phyloP scores from a whole-genome alignment of 2,329 filamentous ascomycete species.

The Ascochyta koolunga region DNA sequence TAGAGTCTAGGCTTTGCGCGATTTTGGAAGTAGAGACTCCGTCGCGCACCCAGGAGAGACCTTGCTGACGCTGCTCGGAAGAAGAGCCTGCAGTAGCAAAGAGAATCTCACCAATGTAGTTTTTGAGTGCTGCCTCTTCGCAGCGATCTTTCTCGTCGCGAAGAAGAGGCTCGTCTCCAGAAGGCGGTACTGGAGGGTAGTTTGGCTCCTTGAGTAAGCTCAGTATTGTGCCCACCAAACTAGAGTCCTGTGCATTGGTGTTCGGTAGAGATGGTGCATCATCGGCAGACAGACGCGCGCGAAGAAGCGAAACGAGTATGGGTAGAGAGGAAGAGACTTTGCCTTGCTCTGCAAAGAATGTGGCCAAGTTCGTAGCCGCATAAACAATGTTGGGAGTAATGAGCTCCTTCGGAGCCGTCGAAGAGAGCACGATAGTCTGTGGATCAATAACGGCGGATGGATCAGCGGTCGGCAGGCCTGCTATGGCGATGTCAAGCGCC shows the following conservation, averaged over 20 bases:
- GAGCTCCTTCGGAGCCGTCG: slow-evolving; percentile 54
- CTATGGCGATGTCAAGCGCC: slow-evolving; percentile 75
- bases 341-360: slow-evolving; percentile 74
- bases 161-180: slow-evolving; percentile 71
- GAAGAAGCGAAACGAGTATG: slow-evolving; percentile 82
- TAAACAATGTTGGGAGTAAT: slow-evolving; percentile 77
- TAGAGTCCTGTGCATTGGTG: slow-evolving; percentile 30
- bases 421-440: slow-evolving; percentile 65
- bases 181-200: slow-evolving; percentile 73
- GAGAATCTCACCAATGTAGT: slow-evolving; percentile 93
- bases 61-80: slow-evolving; percentile 58
- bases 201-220: slow-evolving; percentile 55
- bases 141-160: slow-evolving; percentile 72
- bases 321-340: slow-evolving; percentile 75
- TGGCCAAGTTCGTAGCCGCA: slow-evolving; percentile 77
- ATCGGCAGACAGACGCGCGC: slow-evolving; percentile 70
- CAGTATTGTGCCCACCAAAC: slow-evolving; percentile 35
- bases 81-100: slow-evolving; percentile 67
- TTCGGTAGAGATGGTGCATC: slow-evolving; percentile 43
- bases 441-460: slow-evolving; percentile 61
- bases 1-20: slow-evolving; percentile 57
- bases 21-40: slow-evolving; percentile 76
- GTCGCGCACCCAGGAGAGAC: slow-evolving; percentile 87
- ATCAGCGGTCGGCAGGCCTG: slow-evolving; percentile 56
- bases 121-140: slow-evolving; percentile 83